phyloP scores from a whole-genome alignment of 371 early-diverging fungal genomes.

The Apophysomyces ossiformis region DNA sequence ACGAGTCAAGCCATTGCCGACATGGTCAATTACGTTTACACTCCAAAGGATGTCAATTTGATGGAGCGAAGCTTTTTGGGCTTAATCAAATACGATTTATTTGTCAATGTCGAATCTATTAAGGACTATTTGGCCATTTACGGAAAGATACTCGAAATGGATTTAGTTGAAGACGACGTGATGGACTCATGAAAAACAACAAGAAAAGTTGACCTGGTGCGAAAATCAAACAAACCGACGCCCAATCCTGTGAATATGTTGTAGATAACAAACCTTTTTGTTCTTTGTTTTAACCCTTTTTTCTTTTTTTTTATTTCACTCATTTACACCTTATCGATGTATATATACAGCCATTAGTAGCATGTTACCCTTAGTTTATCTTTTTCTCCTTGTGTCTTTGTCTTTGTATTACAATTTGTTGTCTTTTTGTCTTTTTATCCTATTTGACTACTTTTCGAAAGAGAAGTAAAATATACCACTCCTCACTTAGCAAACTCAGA shows the following conservation, averaged over 20 bases:
- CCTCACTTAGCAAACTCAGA: not conserved
- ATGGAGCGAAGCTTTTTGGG: constrained; percentile 58
- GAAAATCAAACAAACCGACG: constrained; percentile 7
- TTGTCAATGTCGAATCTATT: constrained; percentile 49
- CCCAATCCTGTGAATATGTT: constrained; percentile 4
- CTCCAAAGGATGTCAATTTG: constrained; percentile 61
- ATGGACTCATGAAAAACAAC: constrained; percentile 15
- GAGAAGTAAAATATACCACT: constrained; percentile 1
- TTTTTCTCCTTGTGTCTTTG: not conserved
- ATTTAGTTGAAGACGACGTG: constrained; percentile 41
- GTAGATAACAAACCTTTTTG: constrained; percentile 1
- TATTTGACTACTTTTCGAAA: not conserved
- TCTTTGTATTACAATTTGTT: not conserved
- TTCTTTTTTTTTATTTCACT: too few relatives aligned
- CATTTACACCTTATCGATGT: too few relatives aligned
- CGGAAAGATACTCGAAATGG: constrained; percentile 53
- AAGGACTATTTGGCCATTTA: constrained; percentile 48
- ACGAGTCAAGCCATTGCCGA: constrained; percentile 62
- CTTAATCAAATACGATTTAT: constrained; percentile 50
- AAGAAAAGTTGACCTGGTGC: not conserved
- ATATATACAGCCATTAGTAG: too few relatives aligned
- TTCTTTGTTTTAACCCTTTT: not conserved
- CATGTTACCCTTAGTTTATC: too few relatives aligned
- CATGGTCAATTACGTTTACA: constrained; percentile 67
- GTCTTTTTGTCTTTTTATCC: not conserved